These are phyloP conservation scores for Coniochaeta sp. DNA, from an alignment of 2,329 filamentous ascomycete genomes.

Conservation along the genomic window DNA sequence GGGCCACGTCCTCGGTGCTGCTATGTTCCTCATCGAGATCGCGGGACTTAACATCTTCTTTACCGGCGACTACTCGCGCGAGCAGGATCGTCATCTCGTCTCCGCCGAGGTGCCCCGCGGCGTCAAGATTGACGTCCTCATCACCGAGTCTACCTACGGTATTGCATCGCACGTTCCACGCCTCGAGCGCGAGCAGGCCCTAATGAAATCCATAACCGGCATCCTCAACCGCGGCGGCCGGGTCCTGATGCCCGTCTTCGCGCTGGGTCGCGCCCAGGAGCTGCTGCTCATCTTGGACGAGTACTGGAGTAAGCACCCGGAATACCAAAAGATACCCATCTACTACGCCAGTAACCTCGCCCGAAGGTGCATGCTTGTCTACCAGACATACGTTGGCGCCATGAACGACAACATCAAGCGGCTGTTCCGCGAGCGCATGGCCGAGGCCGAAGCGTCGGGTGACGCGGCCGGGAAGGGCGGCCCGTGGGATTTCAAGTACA, in stretches of 20 bases:
- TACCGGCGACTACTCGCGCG: slow-evolving; percentile 93
- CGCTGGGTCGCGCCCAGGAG: slow-evolving; percentile 88
- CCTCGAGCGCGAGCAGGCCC: slow-evolving; percentile 79
- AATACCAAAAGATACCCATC: slow-evolving; percentile 86
- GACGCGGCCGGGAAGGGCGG: slow-evolving; percentile 69
- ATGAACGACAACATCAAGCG: slow-evolving; percentile 99
- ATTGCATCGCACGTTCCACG: slow-evolving; percentile 90
- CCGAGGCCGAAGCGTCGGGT: slow-evolving; percentile 75
- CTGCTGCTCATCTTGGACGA: slow-evolving; percentile 91
- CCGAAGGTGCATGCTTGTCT: slow-evolving; percentile 95
- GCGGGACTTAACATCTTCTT: slow-evolving; percentile 95
- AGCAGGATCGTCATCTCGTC: slow-evolving; percentile 91
- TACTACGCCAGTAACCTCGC: slow-evolving; percentile 97
- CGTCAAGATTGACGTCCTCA: slow-evolving; percentile 90
- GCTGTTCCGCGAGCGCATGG: slow-evolving; percentile 87
- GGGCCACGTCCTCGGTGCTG: slow-evolving; percentile 93
- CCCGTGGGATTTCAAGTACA: slow-evolving; percentile 95
- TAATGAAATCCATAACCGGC: slow-evolving; percentile 92
- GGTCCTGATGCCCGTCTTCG: slow-evolving; percentile 91
- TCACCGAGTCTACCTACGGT: slow-evolving; percentile 95
- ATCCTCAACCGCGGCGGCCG: slow-evolving; percentile 88
- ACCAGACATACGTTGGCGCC: slow-evolving; percentile 94
- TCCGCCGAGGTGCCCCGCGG: slow-evolving; percentile 84
- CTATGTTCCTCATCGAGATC: slow-evolving; percentile 98
- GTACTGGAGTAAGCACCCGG: slow-evolving; percentile 86